Evolutionary conservation across 1,284 basidiomycete species (phyloP).

Genomic region (Xerocomus minutiporus): DNA sequence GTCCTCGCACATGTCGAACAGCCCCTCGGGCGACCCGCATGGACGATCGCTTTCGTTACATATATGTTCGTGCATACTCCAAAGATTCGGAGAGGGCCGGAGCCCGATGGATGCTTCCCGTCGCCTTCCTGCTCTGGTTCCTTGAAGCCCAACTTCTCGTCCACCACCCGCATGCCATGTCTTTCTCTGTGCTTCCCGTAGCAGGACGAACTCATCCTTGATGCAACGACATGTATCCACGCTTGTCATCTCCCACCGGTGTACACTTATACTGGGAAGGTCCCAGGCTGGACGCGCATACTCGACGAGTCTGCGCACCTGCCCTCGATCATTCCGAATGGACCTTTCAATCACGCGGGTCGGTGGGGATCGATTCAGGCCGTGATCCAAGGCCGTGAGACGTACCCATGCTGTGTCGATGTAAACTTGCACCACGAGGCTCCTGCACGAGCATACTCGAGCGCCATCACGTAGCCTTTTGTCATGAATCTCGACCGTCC

Average conservation of each 20-base stretch:
- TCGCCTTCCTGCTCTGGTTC: not conserved
- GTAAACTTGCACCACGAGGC: too few relatives aligned
- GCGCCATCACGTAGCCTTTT: too few relatives aligned
- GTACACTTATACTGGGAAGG: conserved; percentile 79
- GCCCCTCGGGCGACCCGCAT: not conserved
- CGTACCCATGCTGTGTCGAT: too few relatives aligned
- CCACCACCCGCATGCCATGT: conserved; percentile 69
- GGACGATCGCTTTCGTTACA: not conserved
- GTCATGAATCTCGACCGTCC: too few relatives aligned
- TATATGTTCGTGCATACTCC: not conserved
- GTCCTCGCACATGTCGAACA: too few relatives aligned
- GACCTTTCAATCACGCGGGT: too few relatives aligned
- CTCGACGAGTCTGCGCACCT: conserved; percentile 72
- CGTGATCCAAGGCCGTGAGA: too few relatives aligned
- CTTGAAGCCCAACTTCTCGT: conserved; percentile 17
- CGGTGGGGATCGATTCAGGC: too few relatives aligned
- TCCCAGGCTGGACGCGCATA: conserved; percentile 78
- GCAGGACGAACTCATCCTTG: conserved; percentile 81
- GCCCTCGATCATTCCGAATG: too few relatives aligned
- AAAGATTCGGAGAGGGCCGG: not conserved
- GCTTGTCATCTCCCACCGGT: conserved; percentile 88
- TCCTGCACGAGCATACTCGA: too few relatives aligned
- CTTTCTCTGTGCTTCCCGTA: conserved; percentile 59
- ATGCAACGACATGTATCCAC: conserved; percentile 81
- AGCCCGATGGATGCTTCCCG: not conserved